These are phyloP conservation scores for Evansstolkia leycettana DNA, from an alignment of 495 filamentous ascomycete species.

Conservation along the genomic window DNA sequence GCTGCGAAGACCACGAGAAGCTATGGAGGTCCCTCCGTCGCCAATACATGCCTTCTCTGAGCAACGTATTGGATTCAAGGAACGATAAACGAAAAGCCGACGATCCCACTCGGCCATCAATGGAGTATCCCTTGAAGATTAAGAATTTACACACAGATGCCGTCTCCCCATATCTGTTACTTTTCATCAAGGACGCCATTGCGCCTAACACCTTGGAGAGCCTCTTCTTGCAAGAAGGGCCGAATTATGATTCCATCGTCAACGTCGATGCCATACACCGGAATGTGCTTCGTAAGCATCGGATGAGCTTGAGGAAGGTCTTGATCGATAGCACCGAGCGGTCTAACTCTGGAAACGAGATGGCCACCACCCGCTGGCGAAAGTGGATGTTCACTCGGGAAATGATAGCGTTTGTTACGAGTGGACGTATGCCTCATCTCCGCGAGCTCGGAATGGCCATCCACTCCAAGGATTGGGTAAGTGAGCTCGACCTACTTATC, in stretches of 20 bases:
- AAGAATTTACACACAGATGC: slow-evolving; percentile 74
- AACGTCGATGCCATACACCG: slow-evolving; percentile 65
- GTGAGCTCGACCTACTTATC: slow-evolving; percentile 12
- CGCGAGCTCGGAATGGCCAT: slow-evolving; percentile 67
- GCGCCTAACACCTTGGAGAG: slow-evolving; percentile 78
- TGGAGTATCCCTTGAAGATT: slow-evolving; percentile 58
- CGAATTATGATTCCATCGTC: slow-evolving; percentile 42
- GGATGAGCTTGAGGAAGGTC: slow-evolving; percentile 60
- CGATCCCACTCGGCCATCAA: slow-evolving; percentile 6
- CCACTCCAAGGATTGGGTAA: slow-evolving; percentile 80
- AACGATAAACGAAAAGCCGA: slow-evolving; percentile 4
- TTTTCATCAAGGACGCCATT: slow-evolving; percentile 74
- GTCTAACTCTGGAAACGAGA: slow-evolving; percentile 18
- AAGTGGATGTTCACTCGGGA: slow-evolving; percentile 72
- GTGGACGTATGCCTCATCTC: slow-evolving; percentile 67
- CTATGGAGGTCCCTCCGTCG: slow-evolving; percentile 72
- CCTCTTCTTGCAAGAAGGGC: slow-evolving; percentile 70
- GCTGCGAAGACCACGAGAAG: slow-evolving; percentile 64
- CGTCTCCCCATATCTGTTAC: slow-evolving; percentile 65
- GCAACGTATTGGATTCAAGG: slow-evolving; percentile 1
- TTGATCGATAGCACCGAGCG: slow-evolving; percentile 62
- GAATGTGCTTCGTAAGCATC: slow-evolving; percentile 60
- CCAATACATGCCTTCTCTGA: slow-evolving; percentile 47
- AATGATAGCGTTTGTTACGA: slow-evolving; percentile 65
- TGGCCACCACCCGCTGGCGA: slow-evolving; percentile 37